Evolutionary conservation across 805 yeast genomes (phyloP).

Genomic region (Monosporozyma yasuniensis): DNA sequence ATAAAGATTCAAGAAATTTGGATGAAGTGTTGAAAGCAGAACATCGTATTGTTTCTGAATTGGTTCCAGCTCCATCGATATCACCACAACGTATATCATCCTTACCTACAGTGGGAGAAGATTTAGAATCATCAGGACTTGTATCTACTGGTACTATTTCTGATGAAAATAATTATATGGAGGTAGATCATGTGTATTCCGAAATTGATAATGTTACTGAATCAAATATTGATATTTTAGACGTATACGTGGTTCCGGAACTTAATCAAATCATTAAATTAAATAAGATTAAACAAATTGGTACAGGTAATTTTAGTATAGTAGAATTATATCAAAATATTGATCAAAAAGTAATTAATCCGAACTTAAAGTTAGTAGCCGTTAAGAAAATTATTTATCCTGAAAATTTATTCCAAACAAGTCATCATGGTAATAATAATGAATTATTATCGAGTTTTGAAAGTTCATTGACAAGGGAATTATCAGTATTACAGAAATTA

Average conservation of each 20-base stretch:
- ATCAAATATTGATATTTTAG: slow-evolving; percentile 9
- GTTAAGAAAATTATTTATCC: slow-evolving; percentile 53
- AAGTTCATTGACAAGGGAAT: slow-evolving; percentile 61
- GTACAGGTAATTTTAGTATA: slow-evolving; percentile 60
- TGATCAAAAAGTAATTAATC: slow-evolving; percentile 7
- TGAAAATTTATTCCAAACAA: slow-evolving; percentile 19
- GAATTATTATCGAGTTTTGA: slow-evolving; percentile 46
- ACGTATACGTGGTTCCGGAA: slow-evolving; percentile 15
- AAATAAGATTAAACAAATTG: slow-evolving; percentile 39
- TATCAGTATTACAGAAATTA: slow-evolving; percentile 49
- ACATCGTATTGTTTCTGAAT: slow-evolving; percentile 22
- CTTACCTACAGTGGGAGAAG: slow-evolving; percentile 19
- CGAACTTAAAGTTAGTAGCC: slow-evolving; percentile 40
- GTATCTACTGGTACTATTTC: not conserved
- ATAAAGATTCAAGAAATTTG: slow-evolving; percentile 3
- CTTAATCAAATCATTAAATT: slow-evolving; percentile 20
- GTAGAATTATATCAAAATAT: slow-evolving; percentile 43
- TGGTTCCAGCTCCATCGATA: slow-evolving; percentile 14
- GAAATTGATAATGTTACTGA: not conserved
- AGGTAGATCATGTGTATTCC: not conserved
- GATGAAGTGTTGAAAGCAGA: slow-evolving; percentile 6
- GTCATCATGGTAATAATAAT: slow-evolving; percentile 25
- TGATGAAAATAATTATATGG: not conserved
- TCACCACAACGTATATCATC: slow-evolving; percentile 20
- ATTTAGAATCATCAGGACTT: not conserved